Conservation (phyloP, 352 stramenopile species). For the Phytophthora melonis region DNA sequence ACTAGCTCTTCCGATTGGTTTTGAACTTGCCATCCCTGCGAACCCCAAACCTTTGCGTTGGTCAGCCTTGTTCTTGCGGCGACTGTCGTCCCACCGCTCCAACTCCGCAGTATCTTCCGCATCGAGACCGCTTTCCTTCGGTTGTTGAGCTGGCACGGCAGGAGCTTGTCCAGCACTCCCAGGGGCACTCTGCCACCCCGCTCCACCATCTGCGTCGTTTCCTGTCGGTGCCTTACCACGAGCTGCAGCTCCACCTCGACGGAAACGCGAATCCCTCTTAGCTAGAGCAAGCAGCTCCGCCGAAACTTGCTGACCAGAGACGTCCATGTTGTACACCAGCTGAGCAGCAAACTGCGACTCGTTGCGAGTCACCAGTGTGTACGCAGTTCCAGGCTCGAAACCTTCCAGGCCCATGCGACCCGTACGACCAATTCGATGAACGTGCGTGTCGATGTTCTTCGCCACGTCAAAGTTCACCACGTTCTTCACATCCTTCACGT, state of each 20-base stretch:
- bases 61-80: conserved; percentile 66
- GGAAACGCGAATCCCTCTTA: conserved; percentile 57
- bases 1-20: conserved; percentile 10
- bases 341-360: conserved; percentile 81
- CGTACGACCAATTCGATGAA: conserved; percentile 91
- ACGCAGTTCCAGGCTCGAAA: conserved; percentile 82
- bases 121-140: conserved; percentile 28
- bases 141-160: background rate
- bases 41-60: conserved; percentile 82
- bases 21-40: conserved; percentile 18
- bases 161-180: background rate
- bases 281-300: conserved; percentile 70
- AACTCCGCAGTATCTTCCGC: conserved; percentile 65
- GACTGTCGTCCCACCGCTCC: conserved; percentile 64
- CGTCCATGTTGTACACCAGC: conserved; percentile 88
- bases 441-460: conserved; percentile 93
- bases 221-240: background rate
- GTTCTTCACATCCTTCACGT: conserved; percentile 92
- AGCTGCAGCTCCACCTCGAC: conserved; percentile 37
- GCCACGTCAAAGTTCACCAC: conserved; percentile 93
- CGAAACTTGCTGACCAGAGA: conserved; percentile 68
- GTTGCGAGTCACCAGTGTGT: conserved; percentile 81
- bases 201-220: background rate
- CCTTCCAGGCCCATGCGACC: conserved; percentile 86
- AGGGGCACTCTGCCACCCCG: background rate